These are phyloP conservation scores for Sporothrix pallida DNA, from an alignment of 2,329 filamentous ascomycete species.

Conservation along the genomic window DNA sequence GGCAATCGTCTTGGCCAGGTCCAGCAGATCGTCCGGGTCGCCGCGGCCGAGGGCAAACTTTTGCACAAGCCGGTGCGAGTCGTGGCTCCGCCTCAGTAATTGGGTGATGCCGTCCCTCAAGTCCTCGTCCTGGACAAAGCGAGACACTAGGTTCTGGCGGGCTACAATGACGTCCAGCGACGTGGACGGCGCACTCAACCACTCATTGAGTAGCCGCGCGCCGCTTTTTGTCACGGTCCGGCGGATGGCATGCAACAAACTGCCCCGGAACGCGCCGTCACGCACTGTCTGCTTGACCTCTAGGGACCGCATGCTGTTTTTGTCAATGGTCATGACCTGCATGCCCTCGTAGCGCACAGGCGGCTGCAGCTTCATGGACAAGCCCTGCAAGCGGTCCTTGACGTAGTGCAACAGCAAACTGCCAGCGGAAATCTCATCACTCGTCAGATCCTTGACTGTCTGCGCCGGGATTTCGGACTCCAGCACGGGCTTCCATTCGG, in stretches of 20 bases:
- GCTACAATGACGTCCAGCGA: conserved; percentile 77
- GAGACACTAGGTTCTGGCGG: conserved; percentile 80
- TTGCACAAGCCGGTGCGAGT: conserved; percentile 87
- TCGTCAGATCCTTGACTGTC: conserved; percentile 63
- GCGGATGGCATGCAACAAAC: conserved; percentile 85
- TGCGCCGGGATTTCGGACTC: conserved; percentile 70
- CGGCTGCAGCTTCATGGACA: conserved; percentile 80
- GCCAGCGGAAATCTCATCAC: conserved; percentile 75
- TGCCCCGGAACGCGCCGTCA: conserved; percentile 79
- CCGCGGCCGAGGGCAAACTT: conserved; percentile 92
- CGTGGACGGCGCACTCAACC: conserved; percentile 86
- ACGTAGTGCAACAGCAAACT: conserved; percentile 86
- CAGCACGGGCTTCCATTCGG: conserved; percentile 75
- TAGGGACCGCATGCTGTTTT: conserved; percentile 84
- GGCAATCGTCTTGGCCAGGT: conserved; percentile 78
- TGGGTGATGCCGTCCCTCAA: conserved; percentile 72
- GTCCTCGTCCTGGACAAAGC: conserved; percentile 69
- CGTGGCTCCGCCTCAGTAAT: conserved; percentile 76
- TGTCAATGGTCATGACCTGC: conserved; percentile 88
- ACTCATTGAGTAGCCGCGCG: conserved; percentile 79
- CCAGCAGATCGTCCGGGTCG: conserved; percentile 88
- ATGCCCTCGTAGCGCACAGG: conserved; percentile 75
- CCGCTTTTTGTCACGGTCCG: conserved; percentile 92
- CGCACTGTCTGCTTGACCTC: conserved; percentile 87
- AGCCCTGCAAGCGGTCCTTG: conserved; percentile 74